A percentile compares a stretch with the other conserved stretches of the same genome.
phyloP scores from a whole-genome alignment of 73 alveolate species.

The Breviolum minutum region DNA sequence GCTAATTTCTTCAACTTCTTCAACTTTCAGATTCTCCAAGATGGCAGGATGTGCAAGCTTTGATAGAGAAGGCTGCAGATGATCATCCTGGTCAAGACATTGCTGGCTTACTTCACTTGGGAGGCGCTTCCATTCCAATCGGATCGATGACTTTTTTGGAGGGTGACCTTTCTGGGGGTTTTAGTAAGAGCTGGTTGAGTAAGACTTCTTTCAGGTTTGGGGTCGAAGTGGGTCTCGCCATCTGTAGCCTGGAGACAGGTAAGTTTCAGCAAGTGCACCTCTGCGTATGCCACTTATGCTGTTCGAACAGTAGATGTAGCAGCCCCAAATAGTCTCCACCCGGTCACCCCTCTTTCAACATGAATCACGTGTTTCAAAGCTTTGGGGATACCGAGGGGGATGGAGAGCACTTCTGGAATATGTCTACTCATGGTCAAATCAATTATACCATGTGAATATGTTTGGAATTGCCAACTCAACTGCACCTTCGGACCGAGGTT shows the following conservation, averaged over 20 bases:
- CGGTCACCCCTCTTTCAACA: too few relatives aligned
- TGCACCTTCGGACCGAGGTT: slow-evolving; percentile 59
- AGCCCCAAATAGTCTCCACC: too few relatives aligned
- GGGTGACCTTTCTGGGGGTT: too few relatives aligned
- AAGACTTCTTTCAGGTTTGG: too few relatives aligned
- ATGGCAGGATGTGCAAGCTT: slow-evolving; percentile 41
- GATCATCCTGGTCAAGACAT: slow-evolving; percentile 73
- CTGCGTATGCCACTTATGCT: not conserved
- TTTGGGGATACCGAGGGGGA: not conserved
- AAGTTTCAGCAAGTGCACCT: not conserved
- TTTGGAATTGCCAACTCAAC: not conserved
- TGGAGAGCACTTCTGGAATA: not conserved
- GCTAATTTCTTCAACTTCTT: too few relatives aligned
- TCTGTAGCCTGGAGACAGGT: not conserved
- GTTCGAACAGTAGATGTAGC: too few relatives aligned
- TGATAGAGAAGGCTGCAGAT: not conserved
- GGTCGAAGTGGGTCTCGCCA: slow-evolving; percentile 21
- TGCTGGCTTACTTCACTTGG: slow-evolving; percentile 52
- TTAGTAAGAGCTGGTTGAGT: too few relatives aligned
- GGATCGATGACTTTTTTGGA: too few relatives aligned
- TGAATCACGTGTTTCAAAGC: too few relatives aligned
- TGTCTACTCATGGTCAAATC: not conserved
- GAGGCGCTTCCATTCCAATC: too few relatives aligned
- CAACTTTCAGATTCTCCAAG: not conserved
- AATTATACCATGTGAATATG: not conserved